Base-by-base conservation (phyloP, 441 rosid species). In the Metrosideros polymorpha region DNA sequence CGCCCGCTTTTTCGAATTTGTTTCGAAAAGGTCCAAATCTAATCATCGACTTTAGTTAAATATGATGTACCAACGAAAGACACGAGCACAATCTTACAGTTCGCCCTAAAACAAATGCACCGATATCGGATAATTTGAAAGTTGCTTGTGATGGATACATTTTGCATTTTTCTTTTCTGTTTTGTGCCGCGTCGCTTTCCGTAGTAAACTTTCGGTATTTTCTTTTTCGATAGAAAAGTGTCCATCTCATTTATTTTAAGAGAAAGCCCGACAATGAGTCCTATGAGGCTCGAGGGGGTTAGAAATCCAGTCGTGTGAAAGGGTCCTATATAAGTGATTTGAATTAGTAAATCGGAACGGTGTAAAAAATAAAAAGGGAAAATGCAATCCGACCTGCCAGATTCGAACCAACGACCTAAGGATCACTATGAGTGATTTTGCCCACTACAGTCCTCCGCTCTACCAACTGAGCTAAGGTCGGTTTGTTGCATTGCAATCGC, bases 381-480 rank as follows among this genome's bases (percentile, higher is more conserved):
- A n/a, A n/a, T n/a, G n/a, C n/a, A n/a, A 54, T 54, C 66, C 51
- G 85, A 83, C 71, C 30, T 39, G 85, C 76, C 76, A 71, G 71
- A 83, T 83, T 83, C 85, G 85, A 83, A 83, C 85, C 85, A 83
- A 71, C 85, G 85, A 83, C 85, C 85, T 83, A 85, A 84, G 76
- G 76, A 63, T 63, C 30, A 32, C 76, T 2, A 9, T 63, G 76
- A 63, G 76, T 0, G n/a, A n/a, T n/a, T 13, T 17, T 32, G 3
- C 76, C 51, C 59, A 92, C 92, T 93, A 92, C 94, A 91, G 91
- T 92, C 94, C 91, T 94, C 98, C 91, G 92, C 93, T 93, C 93
- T 94, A 53, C 93, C 93, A 93, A 92, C 94, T 93, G 93, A 94
- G 93, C 93, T 91, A 95, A 95, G 98, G 95, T 93, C 92, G 91